A percentile compares a stretch with the other conserved stretches of the same genome.
phyloP scores from a whole-genome alignment of 331 rosid genomes.

The Malus hybrid region DNA sequence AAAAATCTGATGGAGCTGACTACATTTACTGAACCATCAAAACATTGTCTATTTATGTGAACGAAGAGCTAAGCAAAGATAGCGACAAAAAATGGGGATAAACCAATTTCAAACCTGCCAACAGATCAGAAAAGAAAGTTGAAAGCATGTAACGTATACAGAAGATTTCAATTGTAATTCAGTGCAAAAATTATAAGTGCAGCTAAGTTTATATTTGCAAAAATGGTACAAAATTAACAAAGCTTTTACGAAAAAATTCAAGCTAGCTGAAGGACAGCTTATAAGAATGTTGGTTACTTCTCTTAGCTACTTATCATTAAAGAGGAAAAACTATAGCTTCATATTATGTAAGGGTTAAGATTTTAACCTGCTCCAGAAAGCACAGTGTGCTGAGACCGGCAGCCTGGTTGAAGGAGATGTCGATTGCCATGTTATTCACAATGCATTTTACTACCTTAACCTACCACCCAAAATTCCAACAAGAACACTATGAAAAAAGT shows the following conservation, averaged over 20 bases:
- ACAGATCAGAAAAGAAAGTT: neutral
- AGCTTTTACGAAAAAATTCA: neutral
- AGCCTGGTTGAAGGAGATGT: slow-evolving; percentile 87
- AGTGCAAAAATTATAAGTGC: neutral
- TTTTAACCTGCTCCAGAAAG: slow-evolving; percentile 83
- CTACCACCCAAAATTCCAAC: slow-evolving; percentile 38
- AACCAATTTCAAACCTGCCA: neutral
- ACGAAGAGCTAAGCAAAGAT: neutral
- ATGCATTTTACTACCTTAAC: slow-evolving; percentile 85
- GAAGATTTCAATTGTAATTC: neutral
- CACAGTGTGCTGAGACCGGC: slow-evolving; percentile 92
- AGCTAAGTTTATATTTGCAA: neutral
- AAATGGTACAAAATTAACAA: neutral
- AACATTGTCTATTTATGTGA: neutral
- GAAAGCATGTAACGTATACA: neutral
- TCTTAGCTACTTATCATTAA: neutral
- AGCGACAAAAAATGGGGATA: neutral
- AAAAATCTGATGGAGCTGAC: neutral
- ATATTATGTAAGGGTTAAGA: neutral
- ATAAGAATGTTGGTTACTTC: neutral
- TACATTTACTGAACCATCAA: neutral
- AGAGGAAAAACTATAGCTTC: neutral
- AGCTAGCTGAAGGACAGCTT: neutral
- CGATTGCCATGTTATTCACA: slow-evolving; percentile 68
- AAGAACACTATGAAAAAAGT: neutral